Conservation (phyloP, 768 basidiomycete genomes). For the Obba rivulosa region DNA sequence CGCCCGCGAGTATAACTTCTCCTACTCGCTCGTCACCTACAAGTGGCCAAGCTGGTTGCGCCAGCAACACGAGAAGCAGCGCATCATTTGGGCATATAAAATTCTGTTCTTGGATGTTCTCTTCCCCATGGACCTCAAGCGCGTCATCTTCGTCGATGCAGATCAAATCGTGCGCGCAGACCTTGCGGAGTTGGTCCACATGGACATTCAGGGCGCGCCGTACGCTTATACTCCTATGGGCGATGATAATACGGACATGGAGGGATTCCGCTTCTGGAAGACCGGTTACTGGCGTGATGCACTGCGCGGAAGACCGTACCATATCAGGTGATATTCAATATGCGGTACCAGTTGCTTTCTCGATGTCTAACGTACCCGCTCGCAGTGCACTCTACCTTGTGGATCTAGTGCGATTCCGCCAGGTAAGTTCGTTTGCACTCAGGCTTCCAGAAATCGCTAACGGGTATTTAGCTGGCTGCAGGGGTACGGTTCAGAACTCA, state of each 20-base stretch:
- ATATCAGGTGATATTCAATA: slow-evolving; percentile 71
- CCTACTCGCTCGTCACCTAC: slow-evolving; percentile 97
- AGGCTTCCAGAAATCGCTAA: background rate
- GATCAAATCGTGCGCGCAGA: slow-evolving; percentile 98
- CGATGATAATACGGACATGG: slow-evolving; percentile 90
- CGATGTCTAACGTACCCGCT: no score
- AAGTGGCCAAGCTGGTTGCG: slow-evolving; percentile 99
- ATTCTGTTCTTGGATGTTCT: slow-evolving; percentile 98
- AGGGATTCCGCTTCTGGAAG: slow-evolving; percentile 99
- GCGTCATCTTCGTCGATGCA: slow-evolving; percentile 98
- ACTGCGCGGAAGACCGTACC: slow-evolving; percentile 79
- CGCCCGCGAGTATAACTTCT: slow-evolving; percentile 86
- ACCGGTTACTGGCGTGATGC: slow-evolving; percentile 93
- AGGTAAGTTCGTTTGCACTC: slow-evolving; percentile 40
- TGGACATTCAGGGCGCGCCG: slow-evolving; percentile 88
- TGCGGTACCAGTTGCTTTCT: no score
- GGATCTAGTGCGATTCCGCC: slow-evolving; percentile 91
- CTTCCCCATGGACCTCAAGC: slow-evolving; percentile 98
- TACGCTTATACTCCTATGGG: slow-evolving; percentile 99
- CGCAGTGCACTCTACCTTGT: slow-evolving; percentile 90
- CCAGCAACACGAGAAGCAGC: slow-evolving; percentile 95
- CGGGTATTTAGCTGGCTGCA: slow-evolving; percentile 42
- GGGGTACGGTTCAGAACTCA: slow-evolving; percentile 31
- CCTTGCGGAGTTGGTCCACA: slow-evolving; percentile 87
- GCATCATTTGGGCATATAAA: slow-evolving; percentile 99